These are phyloP conservation scores for Lanmaoa pseudosensibilis DNA, from an alignment of 768 basidiomycete genomes.

Conservation along the genomic window DNA sequence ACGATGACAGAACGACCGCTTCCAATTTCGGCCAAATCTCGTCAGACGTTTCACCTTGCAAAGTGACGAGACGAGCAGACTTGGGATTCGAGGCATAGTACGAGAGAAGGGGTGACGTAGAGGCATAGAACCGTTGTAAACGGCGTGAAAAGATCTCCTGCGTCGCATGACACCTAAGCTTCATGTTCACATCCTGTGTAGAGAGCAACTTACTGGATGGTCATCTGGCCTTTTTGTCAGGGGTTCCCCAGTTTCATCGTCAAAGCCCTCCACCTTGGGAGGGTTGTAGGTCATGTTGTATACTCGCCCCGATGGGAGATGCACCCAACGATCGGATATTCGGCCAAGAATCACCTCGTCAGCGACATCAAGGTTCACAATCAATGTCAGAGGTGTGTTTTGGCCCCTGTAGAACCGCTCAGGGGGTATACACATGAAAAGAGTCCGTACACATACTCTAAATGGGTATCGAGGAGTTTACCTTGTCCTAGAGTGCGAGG, in stretches of 20 bases:
- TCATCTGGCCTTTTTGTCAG: constrained; percentile 89
- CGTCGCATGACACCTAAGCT: constrained; percentile 1
- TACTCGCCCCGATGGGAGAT: constrained; percentile 82
- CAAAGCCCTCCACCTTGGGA: constrained; percentile 74
- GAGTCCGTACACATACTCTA: constrained; percentile 48
- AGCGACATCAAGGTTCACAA: constrained; percentile 87
- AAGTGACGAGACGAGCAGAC: constrained; percentile 49
- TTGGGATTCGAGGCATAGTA: constrained; percentile 55
- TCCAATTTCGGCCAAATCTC: constrained; percentile 91
- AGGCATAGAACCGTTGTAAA: constrained; percentile 70
- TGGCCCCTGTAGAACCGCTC: constrained; percentile 46
- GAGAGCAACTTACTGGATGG: constrained; percentile 65
- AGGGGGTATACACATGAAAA: background rate
- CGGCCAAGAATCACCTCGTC: constrained; percentile 82
- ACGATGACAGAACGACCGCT: constrained; percentile 50
- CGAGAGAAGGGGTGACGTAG: constrained; percentile 77
- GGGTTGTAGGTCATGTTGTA: constrained; percentile 90
- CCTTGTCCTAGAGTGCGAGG: constrained; percentile 88
- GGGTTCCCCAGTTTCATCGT: constrained; percentile 86
- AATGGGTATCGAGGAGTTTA: constrained; percentile 70
- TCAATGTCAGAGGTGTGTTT: constrained; percentile 67
- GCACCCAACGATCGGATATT: constrained; percentile 89
- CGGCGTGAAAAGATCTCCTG: constrained; percentile 81
- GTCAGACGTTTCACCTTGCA: constrained; percentile 76
- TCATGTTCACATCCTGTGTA: constrained; percentile 1